phyloP scores from a whole-genome alignment of 805 yeast species.

The Wickerhamiella hasegawae region DNA sequence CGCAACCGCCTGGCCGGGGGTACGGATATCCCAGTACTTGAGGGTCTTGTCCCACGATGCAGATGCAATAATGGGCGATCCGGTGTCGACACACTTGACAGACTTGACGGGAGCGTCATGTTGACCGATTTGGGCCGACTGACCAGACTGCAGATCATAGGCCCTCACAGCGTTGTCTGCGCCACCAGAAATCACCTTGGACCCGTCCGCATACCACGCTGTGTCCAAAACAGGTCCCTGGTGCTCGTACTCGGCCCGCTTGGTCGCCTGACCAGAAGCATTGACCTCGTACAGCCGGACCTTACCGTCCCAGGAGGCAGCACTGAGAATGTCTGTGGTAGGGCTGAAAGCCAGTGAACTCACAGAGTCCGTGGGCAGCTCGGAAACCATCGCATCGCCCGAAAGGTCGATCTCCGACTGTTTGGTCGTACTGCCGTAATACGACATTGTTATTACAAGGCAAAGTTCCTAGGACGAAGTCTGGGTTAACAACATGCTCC shows the following conservation, averaged over 20 bases:
- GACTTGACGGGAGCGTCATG: slow-evolving; percentile 72
- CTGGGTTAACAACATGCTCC: no score
- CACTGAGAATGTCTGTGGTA: slow-evolving; percentile 64
- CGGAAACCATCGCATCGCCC: no score
- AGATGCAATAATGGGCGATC: slow-evolving; percentile 59
- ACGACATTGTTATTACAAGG: no score
- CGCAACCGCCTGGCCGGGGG: slow-evolving; percentile 57
- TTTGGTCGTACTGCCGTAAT: no score
- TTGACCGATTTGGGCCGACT: slow-evolving; percentile 65
- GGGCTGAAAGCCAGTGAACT: slow-evolving; percentile 78
- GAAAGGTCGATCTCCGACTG: no score
- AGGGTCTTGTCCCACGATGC: slow-evolving; percentile 96
- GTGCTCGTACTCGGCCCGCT: slow-evolving; percentile 79
- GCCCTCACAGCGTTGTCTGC: slow-evolving; percentile 76
- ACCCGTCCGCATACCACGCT: slow-evolving; percentile 76
- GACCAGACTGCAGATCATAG: slow-evolving; percentile 71
- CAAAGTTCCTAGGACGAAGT: no score
- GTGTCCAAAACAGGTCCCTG: slow-evolving; percentile 74
- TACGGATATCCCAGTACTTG: slow-evolving; percentile 88
- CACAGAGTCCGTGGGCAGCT: slow-evolving; percentile 53
- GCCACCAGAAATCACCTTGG: slow-evolving; percentile 78
- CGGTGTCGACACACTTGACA: slow-evolving; percentile 74
- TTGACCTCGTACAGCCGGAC: slow-evolving; percentile 83
- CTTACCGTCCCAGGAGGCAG: slow-evolving; percentile 87
- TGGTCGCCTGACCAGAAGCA: slow-evolving; percentile 58